phyloP scores from a whole-genome alignment of 2,329 filamentous ascomycete species.

The Calonectria hongkongensis region DNA sequence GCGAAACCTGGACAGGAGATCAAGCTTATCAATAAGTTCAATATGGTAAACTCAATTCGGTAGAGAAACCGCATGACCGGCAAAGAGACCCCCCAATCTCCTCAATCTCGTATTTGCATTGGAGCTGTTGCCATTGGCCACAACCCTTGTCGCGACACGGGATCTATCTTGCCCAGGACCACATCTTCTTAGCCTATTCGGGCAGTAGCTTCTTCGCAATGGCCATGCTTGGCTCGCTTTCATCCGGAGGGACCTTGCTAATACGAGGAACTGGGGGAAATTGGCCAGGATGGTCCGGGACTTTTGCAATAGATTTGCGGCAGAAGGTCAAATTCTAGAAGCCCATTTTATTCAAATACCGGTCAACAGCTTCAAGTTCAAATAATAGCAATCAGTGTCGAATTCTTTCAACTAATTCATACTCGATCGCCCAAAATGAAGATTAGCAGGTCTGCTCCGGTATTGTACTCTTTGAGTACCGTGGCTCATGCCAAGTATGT shows the following conservation, averaged over 20 bases:
- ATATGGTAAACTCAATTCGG: neutral
- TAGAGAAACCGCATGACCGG: too few relatives aligned
- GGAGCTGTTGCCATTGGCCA: neutral
- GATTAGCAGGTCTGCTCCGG: too few relatives aligned
- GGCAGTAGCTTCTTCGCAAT: neutral
- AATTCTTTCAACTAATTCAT: neutral
- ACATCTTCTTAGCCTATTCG: neutral
- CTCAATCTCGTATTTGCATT: constrained; percentile 7
- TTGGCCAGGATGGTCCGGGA: neutral
- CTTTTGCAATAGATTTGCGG: neutral
- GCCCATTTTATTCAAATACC: neutral
- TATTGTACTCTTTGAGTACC: neutral
- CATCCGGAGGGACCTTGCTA: neutral
- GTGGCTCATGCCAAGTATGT: constrained; percentile 24
- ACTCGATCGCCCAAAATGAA: neutral
- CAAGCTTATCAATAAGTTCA: constrained; percentile 6
- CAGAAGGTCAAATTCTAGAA: neutral
- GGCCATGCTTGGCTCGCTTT: neutral
- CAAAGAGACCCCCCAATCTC: neutral
- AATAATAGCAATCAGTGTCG: too few relatives aligned
- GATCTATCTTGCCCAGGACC: neutral
- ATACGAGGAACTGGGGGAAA: neutral
- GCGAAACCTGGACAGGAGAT: neutral
- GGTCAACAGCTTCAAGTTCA: neutral
- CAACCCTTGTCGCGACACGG: neutral